phyloP scores from a whole-genome alignment of 352 stramenopile species.

The Pythium folliculosum region DNA sequence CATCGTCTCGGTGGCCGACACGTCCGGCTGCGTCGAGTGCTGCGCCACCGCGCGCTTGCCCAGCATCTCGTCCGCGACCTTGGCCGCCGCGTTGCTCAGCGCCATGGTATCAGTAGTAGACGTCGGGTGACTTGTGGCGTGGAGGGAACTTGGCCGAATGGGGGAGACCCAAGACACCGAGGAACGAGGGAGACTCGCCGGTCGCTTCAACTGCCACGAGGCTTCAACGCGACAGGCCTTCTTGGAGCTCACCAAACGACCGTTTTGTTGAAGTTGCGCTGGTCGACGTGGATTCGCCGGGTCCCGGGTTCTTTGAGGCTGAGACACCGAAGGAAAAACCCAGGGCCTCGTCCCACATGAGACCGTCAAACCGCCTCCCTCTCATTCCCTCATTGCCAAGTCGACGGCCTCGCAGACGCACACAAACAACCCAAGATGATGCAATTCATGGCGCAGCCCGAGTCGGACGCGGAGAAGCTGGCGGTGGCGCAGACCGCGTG shows the following conservation, averaged over 20 bases:
- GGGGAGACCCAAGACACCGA: background rate
- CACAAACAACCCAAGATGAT: slow-evolving; percentile 15
- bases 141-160: background rate
- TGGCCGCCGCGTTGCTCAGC: slow-evolving; percentile 35
- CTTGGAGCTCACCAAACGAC: too few relatives aligned
- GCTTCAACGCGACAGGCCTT: too few relatives aligned
- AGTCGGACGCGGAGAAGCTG: slow-evolving; percentile 22
- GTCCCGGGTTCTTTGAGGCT: too few relatives aligned
- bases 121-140: background rate
- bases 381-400: too few relatives aligned
- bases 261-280: too few relatives aligned
- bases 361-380: too few relatives aligned
- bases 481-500: slow-evolving; percentile 31
- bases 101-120: slow-evolving; percentile 13
- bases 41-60: slow-evolving; percentile 35
- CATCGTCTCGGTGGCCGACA: slow-evolving; percentile 33
- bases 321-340: too few relatives aligned
- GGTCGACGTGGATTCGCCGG: too few relatives aligned
- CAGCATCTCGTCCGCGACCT: slow-evolving; percentile 35
- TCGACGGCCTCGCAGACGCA: too few relatives aligned
- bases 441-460: slow-evolving; percentile 24
- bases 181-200: too few relatives aligned
- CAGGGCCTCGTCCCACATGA: too few relatives aligned
- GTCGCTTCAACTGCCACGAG: too few relatives aligned
- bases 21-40: slow-evolving; percentile 33